Percentiles rank a stretch among this genome's conserved stretches.
phyloP scores from a whole-genome alignment of 2,329 filamentous ascomycete species.

The Cladosporium velox region DNA sequence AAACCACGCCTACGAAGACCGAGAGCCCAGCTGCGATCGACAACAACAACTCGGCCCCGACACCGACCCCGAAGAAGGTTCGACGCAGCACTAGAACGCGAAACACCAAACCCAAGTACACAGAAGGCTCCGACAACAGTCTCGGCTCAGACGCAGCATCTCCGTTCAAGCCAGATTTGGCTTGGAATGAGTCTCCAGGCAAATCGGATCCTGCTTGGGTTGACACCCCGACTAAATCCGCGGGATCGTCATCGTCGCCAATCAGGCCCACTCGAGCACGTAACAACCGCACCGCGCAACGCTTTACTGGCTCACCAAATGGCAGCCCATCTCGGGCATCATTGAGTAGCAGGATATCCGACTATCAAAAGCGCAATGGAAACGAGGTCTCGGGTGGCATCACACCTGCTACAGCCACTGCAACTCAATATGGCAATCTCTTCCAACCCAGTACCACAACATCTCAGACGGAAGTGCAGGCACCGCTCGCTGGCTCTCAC shows the following conservation, averaged over 20 bases:
- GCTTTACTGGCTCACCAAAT: not conserved
- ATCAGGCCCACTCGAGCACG: not conserved
- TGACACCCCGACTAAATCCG: not conserved
- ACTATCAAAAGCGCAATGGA: not conserved
- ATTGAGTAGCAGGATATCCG: not conserved
- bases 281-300: not conserved
- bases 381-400: not conserved
- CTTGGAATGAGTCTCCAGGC: constrained; percentile 15
- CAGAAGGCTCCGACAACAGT: constrained; percentile 20
- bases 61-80: not conserved
- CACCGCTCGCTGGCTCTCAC: not conserved
- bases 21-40: not conserved
- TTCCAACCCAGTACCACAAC: not conserved
- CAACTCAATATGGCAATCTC: not conserved
- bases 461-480: not conserved
- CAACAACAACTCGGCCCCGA: not conserved
- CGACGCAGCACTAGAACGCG: constrained; percentile 26
- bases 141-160: constrained; percentile 20
- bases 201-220: constrained; percentile 19
- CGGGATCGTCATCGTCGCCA: not conserved
- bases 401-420: not conserved
- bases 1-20: not conserved
- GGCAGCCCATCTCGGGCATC: not conserved
- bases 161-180: constrained; percentile 24
- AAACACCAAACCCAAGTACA: constrained; percentile 24